Evolutionary conservation across 805 yeast genomes (phyloP).

Genomic region (Yarrowia osloensis): DNA sequence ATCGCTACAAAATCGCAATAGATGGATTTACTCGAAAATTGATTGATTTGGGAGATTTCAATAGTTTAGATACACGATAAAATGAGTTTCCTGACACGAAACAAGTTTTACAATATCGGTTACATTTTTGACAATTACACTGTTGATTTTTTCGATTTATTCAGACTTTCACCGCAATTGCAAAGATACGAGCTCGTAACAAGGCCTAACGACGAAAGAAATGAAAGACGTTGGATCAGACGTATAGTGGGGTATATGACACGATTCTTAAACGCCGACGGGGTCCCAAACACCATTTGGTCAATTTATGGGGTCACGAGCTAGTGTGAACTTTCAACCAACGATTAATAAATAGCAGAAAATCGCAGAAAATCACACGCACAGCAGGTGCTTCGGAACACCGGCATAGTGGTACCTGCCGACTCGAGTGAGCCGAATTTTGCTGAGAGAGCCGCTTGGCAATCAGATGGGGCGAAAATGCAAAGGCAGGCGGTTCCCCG

Average conservation of each 20-base stretch:
- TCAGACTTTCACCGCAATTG: not conserved
- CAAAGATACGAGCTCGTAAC: not conserved
- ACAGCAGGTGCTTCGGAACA: not conserved
- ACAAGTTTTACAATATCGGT: too few relatives aligned
- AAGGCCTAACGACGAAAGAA: not conserved
- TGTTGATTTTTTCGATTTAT: not conserved
- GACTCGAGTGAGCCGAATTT: not conserved
- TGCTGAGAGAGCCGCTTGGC: not conserved
- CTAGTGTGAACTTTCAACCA: too few relatives aligned
- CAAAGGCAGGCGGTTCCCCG: not conserved
- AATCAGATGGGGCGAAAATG: not conserved
- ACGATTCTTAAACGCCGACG: too few relatives aligned
- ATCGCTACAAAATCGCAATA: too few relatives aligned
- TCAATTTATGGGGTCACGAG: too few relatives aligned
- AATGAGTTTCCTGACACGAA: too few relatives aligned
- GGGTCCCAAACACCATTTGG: too few relatives aligned
- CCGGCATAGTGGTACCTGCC: not conserved
- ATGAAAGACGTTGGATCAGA: slow-evolving; percentile 11
- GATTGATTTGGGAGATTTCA: too few relatives aligned
- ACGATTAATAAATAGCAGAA: too few relatives aligned
- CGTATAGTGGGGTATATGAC: slow-evolving; percentile 15
- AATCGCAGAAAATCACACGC: not conserved
- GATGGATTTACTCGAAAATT: too few relatives aligned
- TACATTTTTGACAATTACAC: too few relatives aligned
- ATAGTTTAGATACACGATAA: too few relatives aligned